These are phyloP conservation scores for Pythium guiyangense DNA, from an alignment of 352 stramenopile genomes.

Conservation along the genomic window DNA sequence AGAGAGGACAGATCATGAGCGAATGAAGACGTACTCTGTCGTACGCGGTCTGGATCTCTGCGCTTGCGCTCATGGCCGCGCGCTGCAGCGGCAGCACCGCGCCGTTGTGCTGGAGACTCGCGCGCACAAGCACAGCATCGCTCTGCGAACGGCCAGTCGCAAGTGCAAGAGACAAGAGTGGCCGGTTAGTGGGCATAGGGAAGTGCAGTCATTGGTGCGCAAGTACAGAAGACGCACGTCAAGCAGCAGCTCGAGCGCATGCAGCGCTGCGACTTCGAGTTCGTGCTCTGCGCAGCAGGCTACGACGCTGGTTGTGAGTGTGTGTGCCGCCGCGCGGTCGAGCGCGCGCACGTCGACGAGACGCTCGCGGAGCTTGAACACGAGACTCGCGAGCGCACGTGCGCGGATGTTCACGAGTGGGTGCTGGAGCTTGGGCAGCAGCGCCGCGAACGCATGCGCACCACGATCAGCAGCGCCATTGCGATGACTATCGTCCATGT, in stretches of 20 bases:
- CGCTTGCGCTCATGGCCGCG: constrained; percentile 18
- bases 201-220: too few species aligned
- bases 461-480: not conserved
- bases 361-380: constrained; percentile 63
- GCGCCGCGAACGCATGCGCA: constrained; percentile 3
- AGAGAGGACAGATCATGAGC: not conserved
- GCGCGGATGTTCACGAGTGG: constrained; percentile 52
- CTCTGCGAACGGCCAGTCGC: not conserved
- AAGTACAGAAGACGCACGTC: constrained; percentile 3
- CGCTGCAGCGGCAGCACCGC: constrained; percentile 35
- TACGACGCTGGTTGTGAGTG: constrained; percentile 32
- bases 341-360: constrained; percentile 38
- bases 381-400: constrained; percentile 48
- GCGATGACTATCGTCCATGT: too few species aligned
- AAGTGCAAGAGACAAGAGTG: not conserved
- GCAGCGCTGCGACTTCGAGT: constrained; percentile 45
- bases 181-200: too few species aligned
- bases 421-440: constrained; percentile 61
- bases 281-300: constrained; percentile 28
- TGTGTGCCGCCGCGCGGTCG: constrained; percentile 16
- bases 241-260: constrained; percentile 45
- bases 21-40: constrained; percentile 29
- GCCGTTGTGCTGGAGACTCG: constrained; percentile 28
- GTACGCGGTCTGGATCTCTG: constrained; percentile 34
- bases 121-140: constrained; percentile 17